A percentile compares a stretch with the other conserved stretches of the same genome.
Conservation (phyloP, 345 rosid species). For the Dimocarpus longan region DNA sequence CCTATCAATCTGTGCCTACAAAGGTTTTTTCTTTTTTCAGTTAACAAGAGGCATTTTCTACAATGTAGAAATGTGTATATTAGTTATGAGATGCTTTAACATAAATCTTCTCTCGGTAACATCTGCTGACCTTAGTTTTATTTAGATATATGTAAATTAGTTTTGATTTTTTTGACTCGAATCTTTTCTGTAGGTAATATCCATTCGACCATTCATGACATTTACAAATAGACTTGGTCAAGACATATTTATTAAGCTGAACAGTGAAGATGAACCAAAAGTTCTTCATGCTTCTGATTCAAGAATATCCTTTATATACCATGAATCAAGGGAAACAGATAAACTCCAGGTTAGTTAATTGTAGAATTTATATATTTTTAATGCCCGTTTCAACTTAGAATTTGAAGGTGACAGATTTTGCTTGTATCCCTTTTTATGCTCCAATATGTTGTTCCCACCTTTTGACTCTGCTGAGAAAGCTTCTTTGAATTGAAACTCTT, state of each 20-base stretch:
- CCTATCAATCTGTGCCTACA: conserved; percentile 83
- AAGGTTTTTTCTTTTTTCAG: conserved; percentile 48
- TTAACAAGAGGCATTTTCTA: background rate
- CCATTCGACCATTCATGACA: conserved; percentile 89
- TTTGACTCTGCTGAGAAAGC: background rate
- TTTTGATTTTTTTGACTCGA: conserved; percentile 11
- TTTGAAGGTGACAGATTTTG: background rate
- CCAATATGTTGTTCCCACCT: background rate
- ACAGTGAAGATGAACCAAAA: conserved; percentile 77
- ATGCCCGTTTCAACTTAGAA: background rate
- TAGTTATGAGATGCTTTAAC: conserved; percentile 21
- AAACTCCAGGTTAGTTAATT: conserved; percentile 74
- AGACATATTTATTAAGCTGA: conserved; percentile 67
- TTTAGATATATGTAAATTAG: background rate
- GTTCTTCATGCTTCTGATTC: conserved; percentile 80
- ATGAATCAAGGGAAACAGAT: conserved; percentile 53
- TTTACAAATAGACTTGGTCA: conserved; percentile 92
- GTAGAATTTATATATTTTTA: conserved; percentile 12
- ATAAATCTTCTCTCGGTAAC: conserved; percentile 51
- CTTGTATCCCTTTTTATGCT: background rate
- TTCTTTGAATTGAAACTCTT: background rate
- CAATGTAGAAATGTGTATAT: background rate
- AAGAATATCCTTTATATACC: conserved; percentile 66
- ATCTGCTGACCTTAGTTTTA: conserved; percentile 54
- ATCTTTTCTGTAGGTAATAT: conserved; percentile 59